Evolutionary conservation across 2,329 filamentous ascomycete species (phyloP).

Genomic region (Fusarium verticillioides): DNA sequence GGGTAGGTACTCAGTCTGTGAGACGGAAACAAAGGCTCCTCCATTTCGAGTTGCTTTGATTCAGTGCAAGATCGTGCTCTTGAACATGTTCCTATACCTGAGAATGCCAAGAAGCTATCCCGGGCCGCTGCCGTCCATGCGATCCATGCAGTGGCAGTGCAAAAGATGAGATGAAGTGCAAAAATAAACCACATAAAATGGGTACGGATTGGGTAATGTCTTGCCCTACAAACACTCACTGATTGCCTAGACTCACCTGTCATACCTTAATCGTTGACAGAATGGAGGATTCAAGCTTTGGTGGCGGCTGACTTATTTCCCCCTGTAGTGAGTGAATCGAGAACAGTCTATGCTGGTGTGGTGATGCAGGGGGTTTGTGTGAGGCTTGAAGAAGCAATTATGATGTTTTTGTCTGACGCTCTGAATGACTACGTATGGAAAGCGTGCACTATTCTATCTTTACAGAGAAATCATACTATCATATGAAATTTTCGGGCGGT

Average conservation of each 20-base stretch:
- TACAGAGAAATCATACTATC: background rate
- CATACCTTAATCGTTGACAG: background rate
- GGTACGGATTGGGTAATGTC: background rate
- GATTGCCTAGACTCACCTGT: background rate
- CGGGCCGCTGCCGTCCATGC: conserved; percentile 28
- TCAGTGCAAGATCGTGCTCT: background rate
- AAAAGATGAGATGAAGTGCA: conserved; percentile 9
- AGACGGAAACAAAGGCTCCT: background rate
- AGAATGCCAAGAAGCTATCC: conserved; percentile 26
- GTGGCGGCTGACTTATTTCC: conserved; percentile 2
- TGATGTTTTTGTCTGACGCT: background rate
- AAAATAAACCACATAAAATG: background rate
- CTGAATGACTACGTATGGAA: background rate
- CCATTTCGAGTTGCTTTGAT: background rate
- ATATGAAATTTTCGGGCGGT: no score
- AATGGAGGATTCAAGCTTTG: background rate
- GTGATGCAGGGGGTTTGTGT: background rate
- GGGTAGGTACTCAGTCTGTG: background rate
- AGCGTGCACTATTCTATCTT: background rate
- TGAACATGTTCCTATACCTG: background rate
- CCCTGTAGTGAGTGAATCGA: background rate
- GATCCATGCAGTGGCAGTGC: conserved; percentile 33
- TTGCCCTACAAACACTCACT: background rate
- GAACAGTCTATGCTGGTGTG: background rate
- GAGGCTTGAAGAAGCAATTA: background rate